Percentiles rank a stretch among this genome's conserved stretches.
These are phyloP conservation scores for Albizia julibrissin DNA, from an alignment of 306 rosid species.

Conservation along the genomic window DNA sequence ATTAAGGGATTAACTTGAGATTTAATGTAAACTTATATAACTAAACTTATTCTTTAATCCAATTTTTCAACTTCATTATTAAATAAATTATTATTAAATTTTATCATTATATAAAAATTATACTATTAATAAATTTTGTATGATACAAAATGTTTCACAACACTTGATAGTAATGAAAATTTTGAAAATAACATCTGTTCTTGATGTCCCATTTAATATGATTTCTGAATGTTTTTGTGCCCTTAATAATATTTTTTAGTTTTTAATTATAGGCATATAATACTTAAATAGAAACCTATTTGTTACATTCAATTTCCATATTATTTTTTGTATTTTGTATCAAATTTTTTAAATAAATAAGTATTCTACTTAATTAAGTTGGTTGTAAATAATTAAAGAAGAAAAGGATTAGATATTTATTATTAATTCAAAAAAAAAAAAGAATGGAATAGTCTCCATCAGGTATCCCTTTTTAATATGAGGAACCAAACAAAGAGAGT, in stretches of 20 bases:
- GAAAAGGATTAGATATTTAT: neutral
- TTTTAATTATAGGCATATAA: neutral
- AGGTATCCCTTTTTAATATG: slow-evolving; percentile 32
- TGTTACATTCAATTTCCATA: too few relatives aligned
- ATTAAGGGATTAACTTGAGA: too few relatives aligned
- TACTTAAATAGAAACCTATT: neutral
- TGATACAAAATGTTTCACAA: neutral
- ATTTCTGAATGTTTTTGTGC: neutral
- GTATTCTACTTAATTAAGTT: neutral
- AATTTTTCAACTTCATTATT: too few relatives aligned
- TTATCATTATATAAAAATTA: too few relatives aligned
- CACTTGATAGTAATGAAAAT: neutral
- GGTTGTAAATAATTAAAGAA: neutral
- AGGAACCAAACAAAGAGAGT: slow-evolving; percentile 47
- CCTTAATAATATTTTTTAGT: neutral
- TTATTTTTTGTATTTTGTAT: neutral
- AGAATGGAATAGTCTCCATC: slow-evolving; percentile 36
- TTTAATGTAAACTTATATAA: too few relatives aligned
- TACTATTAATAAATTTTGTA: too few relatives aligned
- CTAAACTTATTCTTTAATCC: too few relatives aligned
- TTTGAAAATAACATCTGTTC: neutral
- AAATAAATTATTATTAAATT: too few relatives aligned
- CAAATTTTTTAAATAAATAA: neutral
- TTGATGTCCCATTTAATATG: neutral
- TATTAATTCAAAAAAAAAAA: neutral